phyloP scores from a whole-genome alignment of 202 grass and related monocot genomes.

The Saccharum hybrid region DNA sequence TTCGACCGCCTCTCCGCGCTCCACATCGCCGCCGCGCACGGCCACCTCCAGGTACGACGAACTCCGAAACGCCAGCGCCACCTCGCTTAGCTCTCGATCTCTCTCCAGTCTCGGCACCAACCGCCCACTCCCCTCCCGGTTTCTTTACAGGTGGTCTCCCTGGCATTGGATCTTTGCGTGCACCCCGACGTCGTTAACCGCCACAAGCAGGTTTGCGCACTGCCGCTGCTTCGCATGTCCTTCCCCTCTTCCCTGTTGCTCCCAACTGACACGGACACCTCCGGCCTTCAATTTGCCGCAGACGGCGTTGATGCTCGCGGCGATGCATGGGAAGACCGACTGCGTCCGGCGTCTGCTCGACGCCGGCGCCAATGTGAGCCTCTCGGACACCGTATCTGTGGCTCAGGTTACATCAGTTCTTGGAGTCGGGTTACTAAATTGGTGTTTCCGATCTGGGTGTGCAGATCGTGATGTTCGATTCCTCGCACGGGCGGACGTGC shows the following conservation, averaged over 20 bases:
- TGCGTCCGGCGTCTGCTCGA: constrained; percentile 81
- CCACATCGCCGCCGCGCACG: constrained; percentile 96
- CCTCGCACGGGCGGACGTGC: constrained; percentile 87
- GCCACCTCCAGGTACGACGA: constrained; percentile 70
- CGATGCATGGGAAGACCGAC: constrained; percentile 86
- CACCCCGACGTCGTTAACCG: constrained; percentile 84
- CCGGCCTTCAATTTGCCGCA: constrained; percentile 39
- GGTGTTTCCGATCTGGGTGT: background rate
- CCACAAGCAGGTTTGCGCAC: constrained; percentile 76
- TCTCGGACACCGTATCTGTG: background rate
- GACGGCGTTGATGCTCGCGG: constrained; percentile 97
- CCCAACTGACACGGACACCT: constrained; percentile 38
- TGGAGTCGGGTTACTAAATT: constrained; percentile 15
- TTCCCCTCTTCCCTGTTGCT: background rate
- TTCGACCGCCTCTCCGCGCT: constrained; percentile 95
- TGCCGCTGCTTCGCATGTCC: background rate
- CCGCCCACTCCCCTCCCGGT: background rate
- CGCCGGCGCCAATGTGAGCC: constrained; percentile 86
- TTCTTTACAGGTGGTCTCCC: constrained; percentile 70
- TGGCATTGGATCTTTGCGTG: constrained; percentile 77
- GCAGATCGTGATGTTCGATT: constrained; percentile 99
- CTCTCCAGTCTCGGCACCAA: background rate
- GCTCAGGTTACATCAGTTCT: background rate
- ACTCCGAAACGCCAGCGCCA: background rate
- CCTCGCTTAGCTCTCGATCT: constrained; percentile 15